These are phyloP conservation scores for Cucurbita maxima DNA, from an alignment of 306 rosid genomes.

Conservation along the genomic window DNA sequence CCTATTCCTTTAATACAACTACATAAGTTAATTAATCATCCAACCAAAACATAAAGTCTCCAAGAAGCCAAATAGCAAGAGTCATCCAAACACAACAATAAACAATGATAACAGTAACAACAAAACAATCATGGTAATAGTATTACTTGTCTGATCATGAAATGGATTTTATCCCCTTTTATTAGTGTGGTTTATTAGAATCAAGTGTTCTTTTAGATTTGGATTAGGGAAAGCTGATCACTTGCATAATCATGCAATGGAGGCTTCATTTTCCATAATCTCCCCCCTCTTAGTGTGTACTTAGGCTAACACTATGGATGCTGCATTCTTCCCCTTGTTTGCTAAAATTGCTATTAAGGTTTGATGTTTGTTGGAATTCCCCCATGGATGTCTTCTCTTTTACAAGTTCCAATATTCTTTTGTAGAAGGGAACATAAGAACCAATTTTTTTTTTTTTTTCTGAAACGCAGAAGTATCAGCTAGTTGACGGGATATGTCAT, in stretches of 20 bases:
- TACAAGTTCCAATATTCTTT: not conserved
- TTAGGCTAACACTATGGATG: not conserved
- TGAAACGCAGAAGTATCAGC: not conserved
- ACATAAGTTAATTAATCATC: slow-evolving; percentile 21
- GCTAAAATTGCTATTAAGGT: not conserved
- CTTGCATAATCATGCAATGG: not conserved
- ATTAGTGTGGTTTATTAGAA: not conserved
- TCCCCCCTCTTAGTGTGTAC: not conserved
- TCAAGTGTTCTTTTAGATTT: not conserved
- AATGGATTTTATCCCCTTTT: not conserved
- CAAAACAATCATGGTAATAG: not conserved
- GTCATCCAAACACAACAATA: not conserved
- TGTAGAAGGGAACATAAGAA: not conserved
- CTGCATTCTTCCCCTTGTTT: not conserved
- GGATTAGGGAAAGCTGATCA: not conserved
- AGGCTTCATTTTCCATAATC: not conserved
- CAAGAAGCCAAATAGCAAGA: not conserved
- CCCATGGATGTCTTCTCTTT: not conserved
- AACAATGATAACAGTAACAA: not conserved
- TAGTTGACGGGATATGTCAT: not conserved
- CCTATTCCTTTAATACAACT: slow-evolving; percentile 51
- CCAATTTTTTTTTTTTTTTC: not conserved
- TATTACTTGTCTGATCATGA: not conserved
- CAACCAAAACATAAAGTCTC: slow-evolving; percentile 5
- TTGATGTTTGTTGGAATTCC: not conserved